A percentile compares a stretch with the other conserved stretches of the same genome.
These are phyloP conservation scores for Nannizziopsis arthrosporioides DNA, from an alignment of 2,329 filamentous ascomycete genomes.

Conservation along the genomic window DNA sequence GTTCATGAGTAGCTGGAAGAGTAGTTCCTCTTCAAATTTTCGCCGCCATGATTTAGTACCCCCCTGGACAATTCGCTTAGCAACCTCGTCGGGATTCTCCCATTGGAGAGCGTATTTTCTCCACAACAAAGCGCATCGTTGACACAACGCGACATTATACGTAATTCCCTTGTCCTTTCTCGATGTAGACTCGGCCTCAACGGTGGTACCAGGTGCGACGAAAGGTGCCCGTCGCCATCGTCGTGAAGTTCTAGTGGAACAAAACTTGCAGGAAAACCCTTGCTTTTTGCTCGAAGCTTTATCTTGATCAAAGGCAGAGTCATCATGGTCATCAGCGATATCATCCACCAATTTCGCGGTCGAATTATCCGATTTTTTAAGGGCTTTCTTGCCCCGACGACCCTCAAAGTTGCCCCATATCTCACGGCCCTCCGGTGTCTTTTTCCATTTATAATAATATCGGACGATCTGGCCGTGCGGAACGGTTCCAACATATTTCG, in stretches of 20 bases:
- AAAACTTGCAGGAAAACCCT: conserved; percentile 89
- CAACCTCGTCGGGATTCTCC: conserved; percentile 84
- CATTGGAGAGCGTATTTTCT: conserved; percentile 91
- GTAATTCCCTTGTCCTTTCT: conserved; percentile 67
- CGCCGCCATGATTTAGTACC: conserved; percentile 77
- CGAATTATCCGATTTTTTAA: conserved; percentile 49
- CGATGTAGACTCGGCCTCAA: conserved; percentile 52
- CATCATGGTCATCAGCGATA: conserved; percentile 81
- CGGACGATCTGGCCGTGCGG: conserved; percentile 71
- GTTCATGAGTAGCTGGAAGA: conserved; percentile 36
- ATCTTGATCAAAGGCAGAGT: conserved; percentile 86
- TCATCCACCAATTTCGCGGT: conserved; percentile 71
- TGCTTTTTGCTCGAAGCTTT: conserved; percentile 73
- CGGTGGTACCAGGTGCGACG: conserved; percentile 56
- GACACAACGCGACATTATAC: conserved; percentile 71
- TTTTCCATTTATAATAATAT: conserved; percentile 98
- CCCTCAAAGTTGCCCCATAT: conserved; percentile 85
- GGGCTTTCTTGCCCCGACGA: conserved; percentile 81
- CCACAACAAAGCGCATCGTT: conserved; percentile 86
- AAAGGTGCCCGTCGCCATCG: conserved; percentile 88
- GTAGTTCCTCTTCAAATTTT: conserved; percentile 79
- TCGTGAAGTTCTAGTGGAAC: conserved; percentile 62
- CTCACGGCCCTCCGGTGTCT: conserved; percentile 69
- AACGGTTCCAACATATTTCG: conserved; percentile 67
- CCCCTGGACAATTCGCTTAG: conserved; percentile 70